Evolutionary conservation across 2,329 filamentous ascomycete genomes (phyloP).

Genomic region (Sporothrix phasma): DNA sequence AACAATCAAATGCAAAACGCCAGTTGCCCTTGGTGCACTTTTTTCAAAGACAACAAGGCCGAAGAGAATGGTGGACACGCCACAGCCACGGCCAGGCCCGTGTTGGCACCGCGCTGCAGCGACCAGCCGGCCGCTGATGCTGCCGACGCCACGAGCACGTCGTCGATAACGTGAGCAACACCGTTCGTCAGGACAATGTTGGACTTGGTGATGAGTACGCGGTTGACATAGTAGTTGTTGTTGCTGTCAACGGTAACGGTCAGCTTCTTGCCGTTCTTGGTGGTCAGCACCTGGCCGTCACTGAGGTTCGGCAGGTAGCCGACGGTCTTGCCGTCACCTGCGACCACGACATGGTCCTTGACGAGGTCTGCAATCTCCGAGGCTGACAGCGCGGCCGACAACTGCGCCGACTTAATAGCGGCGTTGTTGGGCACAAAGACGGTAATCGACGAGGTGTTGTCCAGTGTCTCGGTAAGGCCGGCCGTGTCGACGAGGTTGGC

Average conservation of each 20-base stretch:
- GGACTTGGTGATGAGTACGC: constrained; percentile 13
- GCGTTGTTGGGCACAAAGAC: constrained; percentile 17
- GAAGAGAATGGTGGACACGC: neutral
- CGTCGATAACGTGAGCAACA: constrained; percentile 14
- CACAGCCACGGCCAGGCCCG: constrained; percentile 5
- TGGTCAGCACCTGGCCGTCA: constrained; percentile 15
- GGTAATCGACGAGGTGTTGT: constrained; percentile 16
- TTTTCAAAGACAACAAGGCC: neutral
- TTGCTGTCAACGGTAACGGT: constrained; percentile 14
- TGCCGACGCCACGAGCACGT: constrained; percentile 13
- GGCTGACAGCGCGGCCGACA: neutral
- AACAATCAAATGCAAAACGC: neutral
- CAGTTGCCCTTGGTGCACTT: too few species aligned
- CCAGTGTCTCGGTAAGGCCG: constrained; percentile 9
- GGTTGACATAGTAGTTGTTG: constrained; percentile 17
- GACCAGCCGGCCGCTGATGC: constrained; percentile 6
- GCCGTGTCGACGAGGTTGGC: constrained; percentile 11
- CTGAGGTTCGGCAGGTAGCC: constrained; percentile 16
- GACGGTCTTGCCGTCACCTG: neutral
- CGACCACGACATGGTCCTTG: constrained; percentile 13
- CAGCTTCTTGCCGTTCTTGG: constrained; percentile 14
- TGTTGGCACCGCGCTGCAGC: neutral
- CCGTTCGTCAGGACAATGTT: constrained; percentile 17
- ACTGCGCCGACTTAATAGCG: constrained; percentile 13
- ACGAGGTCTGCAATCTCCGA: constrained; percentile 10